These are phyloP conservation scores for Anacardium occidentale DNA, from an alignment of 345 rosid genomes.

Conservation along the genomic window DNA sequence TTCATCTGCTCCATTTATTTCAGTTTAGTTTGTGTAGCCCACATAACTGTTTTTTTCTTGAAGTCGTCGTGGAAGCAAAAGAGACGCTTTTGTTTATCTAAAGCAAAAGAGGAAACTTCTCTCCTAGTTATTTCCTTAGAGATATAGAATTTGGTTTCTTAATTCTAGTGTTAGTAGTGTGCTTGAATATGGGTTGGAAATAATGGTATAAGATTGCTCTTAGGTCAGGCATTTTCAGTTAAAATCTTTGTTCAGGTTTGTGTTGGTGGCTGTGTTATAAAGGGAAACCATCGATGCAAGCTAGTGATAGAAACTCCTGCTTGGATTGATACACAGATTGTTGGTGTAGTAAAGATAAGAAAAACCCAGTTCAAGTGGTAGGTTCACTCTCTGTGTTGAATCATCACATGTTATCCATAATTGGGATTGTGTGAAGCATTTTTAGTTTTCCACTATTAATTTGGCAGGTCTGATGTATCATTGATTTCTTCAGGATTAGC, in stretches of 20 bases:
- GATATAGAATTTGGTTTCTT: neutral
- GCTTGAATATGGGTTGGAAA: constrained; percentile 2
- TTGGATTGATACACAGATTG: constrained; percentile 11
- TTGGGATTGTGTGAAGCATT: constrained; percentile 9
- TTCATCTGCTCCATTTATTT: neutral
- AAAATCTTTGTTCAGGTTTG: constrained; percentile 32
- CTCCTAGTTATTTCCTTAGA: neutral
- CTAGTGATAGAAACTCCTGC: constrained; percentile 16
- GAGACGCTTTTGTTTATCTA: neutral
- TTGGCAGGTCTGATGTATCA: constrained; percentile 32
- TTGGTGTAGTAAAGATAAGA: constrained; percentile 3
- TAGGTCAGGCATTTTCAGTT: constrained; percentile 21
- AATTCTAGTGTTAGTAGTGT: neutral
- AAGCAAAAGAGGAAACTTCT: neutral
- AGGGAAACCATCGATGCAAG: constrained; percentile 20
- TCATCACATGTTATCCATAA: constrained; percentile 13
- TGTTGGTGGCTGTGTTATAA: constrained; percentile 21
- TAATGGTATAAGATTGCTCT: constrained; percentile 11
- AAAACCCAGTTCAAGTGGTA: constrained; percentile 22
- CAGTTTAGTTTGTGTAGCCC: neutral
- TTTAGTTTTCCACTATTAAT: constrained; percentile 24
- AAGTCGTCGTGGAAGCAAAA: neutral
- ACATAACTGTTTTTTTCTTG: neutral
- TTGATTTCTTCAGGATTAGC: constrained; percentile 18
- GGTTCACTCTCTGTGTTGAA: constrained; percentile 21